phyloP scores from a whole-genome alignment of 1,139 yeast species.

The Yamadazyma trypodendri region DNA sequence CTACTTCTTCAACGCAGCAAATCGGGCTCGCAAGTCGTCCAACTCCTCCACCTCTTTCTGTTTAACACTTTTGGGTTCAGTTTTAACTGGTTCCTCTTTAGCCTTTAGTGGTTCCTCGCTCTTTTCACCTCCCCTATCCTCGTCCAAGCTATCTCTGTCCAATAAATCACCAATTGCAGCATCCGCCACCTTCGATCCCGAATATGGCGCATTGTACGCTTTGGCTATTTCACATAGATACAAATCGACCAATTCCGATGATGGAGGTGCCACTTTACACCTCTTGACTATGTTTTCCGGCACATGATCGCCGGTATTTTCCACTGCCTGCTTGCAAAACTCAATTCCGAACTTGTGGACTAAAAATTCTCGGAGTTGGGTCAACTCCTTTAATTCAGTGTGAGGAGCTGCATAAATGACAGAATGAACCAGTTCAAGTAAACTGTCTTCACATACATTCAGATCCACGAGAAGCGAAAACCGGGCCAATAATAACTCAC shows the following conservation, averaged over 20 bases:
- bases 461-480: conserved; percentile 54
- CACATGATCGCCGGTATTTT: conserved; percentile 50
- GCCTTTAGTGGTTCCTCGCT: conserved; percentile 12
- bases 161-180: neutral
- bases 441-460: conserved; percentile 55
- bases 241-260: conserved; percentile 59
- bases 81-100: conserved; percentile 17
- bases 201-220: conserved; percentile 75
- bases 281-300: conserved; percentile 66
- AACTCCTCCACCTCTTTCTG: conserved; percentile 27
- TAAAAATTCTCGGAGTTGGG: conserved; percentile 59
- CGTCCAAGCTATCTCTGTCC: conserved; percentile 5
- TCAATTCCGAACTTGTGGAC: conserved; percentile 61
- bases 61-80: conserved; percentile 10
- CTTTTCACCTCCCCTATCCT: conserved; percentile 21
- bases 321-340: conserved; percentile 62
- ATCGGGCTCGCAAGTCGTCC: conserved; percentile 44
- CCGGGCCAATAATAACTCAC: conserved; percentile 80
- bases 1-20: conserved; percentile 43
- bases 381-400: conserved; percentile 75
- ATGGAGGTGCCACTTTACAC: conserved; percentile 69
- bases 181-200: conserved; percentile 42
- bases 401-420: conserved; percentile 69
- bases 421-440: conserved; percentile 73
- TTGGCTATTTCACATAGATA: conserved; percentile 79